Evolutionary conservation across 352 stramenopile genomes (phyloP), one percentile per base, ranked within the genome.

Genomic region (Thraustotheca clavata): DNA sequence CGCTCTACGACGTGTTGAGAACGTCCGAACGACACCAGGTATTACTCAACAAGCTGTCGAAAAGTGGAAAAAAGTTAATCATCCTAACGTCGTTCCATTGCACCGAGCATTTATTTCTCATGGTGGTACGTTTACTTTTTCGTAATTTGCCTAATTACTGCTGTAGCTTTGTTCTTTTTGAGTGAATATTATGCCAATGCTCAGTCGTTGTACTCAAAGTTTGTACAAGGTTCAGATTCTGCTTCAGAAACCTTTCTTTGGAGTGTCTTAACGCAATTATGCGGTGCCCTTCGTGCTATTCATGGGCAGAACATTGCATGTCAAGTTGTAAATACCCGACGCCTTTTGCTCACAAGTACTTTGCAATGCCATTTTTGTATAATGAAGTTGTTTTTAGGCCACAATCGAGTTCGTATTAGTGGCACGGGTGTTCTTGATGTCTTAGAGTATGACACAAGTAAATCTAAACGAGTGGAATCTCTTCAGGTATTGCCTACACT

Each of bases 361-460:
- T 35, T 14, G 8, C 50, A 31, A 6, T 6, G 49, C 16, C 16
- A 59, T 52, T n/a, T 40, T n/a, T 24, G n/a, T 54, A 24, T 54
- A 20, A 18, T 16, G 41, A 62, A 63, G 24, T 20, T 32, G 29
- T 34, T 9, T 11, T 29, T 62, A 68, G 52, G 60, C 31, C 74
- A 76, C 27, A 69, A 88, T 47, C 71, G 83, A n/a, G 69, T 94
- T n/a, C 73, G 79, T 46, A 70, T 96, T 14, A 89, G 81, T 59
- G 85, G 86, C 59, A 39, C 84, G 5, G 89, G 87, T 12, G 75
- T 96, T 43, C 54, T 89, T 22, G 87, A 97, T 65, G 76, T 92
- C 8, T 67, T 97, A 20, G 87, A 96, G 76, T 91, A 79, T 61
- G 87, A 95, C 63, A 70, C 74, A 8, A 66, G 73, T 20, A 95